Evolutionary conservation across 805 yeast species (phyloP).

Genomic region (Nakazawaea pomicola): DNA sequence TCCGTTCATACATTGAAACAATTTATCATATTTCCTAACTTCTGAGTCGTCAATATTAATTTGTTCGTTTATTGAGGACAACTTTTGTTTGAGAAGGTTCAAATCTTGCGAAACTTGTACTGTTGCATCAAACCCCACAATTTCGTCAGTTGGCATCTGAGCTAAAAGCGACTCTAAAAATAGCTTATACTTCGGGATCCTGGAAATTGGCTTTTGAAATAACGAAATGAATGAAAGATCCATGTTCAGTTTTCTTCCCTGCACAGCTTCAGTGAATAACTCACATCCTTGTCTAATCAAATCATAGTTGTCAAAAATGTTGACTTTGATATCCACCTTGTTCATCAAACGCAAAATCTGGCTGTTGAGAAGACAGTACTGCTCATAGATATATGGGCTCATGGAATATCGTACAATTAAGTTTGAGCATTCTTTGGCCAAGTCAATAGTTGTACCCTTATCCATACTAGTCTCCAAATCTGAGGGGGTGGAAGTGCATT

Average conservation of each 20-base stretch:
- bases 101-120: slow-evolving; percentile 14
- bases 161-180: slow-evolving; percentile 39
- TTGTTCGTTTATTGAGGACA: slow-evolving; percentile 22
- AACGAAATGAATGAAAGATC: slow-evolving; percentile 53
- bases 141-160: slow-evolving; percentile 20
- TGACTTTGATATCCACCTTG: slow-evolving; percentile 18
- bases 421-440: slow-evolving; percentile 15
- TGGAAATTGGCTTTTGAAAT: slow-evolving; percentile 46
- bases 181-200: slow-evolving; percentile 46
- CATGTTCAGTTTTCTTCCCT: slow-evolving; percentile 27
- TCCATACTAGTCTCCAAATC: slow-evolving; percentile 1
- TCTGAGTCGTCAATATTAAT: slow-evolving; percentile 16
- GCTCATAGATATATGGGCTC: slow-evolving; percentile 25
- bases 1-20: slow-evolving; percentile 16
- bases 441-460: slow-evolving; percentile 7
- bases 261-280: slow-evolving; percentile 35
- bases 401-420: slow-evolving; percentile 21
- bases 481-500: slow-evolving; percentile 5
- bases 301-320: slow-evolving; percentile 7
- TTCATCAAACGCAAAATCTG: slow-evolving; percentile 28
- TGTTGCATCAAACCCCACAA: slow-evolving; percentile 14
- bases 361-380: slow-evolving; percentile 29
- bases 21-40: slow-evolving; percentile 15
- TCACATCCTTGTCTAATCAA: slow-evolving; percentile 26
- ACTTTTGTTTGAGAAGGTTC: slow-evolving; percentile 17